Base-by-base conservation (phyloP, 768 basidiomycete species). In the Tulasnella sp. region DNA sequence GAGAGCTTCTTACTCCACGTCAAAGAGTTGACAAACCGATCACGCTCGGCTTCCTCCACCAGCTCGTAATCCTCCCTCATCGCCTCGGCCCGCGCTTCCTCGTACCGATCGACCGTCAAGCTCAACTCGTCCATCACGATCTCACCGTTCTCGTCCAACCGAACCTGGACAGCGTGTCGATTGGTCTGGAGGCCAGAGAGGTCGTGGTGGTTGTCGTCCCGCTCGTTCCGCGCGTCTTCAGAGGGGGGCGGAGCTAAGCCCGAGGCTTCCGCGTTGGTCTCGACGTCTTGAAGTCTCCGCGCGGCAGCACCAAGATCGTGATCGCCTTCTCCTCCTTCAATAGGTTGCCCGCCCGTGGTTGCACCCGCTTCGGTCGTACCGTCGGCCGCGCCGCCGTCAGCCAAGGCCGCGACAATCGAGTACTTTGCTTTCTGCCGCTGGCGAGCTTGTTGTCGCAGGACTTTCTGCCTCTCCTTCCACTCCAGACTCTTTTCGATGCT, bases 101-200 rank as follows among this genome's bases (percentile, higher is more conserved):
- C 69, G 36, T 40, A 39, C 11, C 91, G 88, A 75, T 94, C 91
- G 36, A 95, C 89, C 63, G 89, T 87, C 22, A 95, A 81, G 14
- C 91, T 92, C 32, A 91, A 87, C 78, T 95, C 92, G 76, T 96
- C 93, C 72, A 95, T 86, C 66, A 95, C 86, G 7, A 91, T 89
- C 80, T 94, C 89, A 71, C 94, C 94, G 75, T 90, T 93, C 8
- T 92, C 89, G 12, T 91, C 92, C 69, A 94, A 89, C 40, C 92
- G 88, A 75, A 96, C 87, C 81, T 95, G 94, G 5, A 91, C 91
- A 75, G 89, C 94, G 77, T 85, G 92, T 19, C 88, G 87, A 77
- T 89, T 92, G 0, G 87, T 85, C 8, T 87, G 79, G 74, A 94
- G 76, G 42, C 85, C 79, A 77, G 90, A 83, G 6, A 84, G 81